These are phyloP conservation scores for cucumber (Cucumis sativus) DNA, from an alignment of 306 rosid genomes.

Conservation along the genomic window DNA sequence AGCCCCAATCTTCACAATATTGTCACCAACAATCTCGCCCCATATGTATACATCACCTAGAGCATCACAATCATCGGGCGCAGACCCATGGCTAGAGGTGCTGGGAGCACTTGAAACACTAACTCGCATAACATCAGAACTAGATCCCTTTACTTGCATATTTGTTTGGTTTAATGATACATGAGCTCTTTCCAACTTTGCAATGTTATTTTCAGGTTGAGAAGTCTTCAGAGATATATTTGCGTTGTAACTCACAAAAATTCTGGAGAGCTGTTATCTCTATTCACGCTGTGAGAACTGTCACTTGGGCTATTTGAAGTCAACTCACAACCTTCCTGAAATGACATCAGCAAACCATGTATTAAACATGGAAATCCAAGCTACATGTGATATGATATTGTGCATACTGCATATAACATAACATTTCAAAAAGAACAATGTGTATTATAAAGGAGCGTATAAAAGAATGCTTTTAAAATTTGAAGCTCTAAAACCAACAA, in stretches of 20 bases:
- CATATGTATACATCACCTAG: constrained; percentile 91
- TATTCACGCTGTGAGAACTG: constrained; percentile 56
- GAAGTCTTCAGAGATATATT: constrained; percentile 48
- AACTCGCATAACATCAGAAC: constrained; percentile 87
- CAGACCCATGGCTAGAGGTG: constrained; percentile 95
- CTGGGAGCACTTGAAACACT: constrained; percentile 99
- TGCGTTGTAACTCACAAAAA: constrained; percentile 35
- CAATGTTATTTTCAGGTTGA: constrained; percentile 31
- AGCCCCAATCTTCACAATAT: constrained; percentile 51
- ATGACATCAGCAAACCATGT: constrained; percentile 24
- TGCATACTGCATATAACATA: background rate
- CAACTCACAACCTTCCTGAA: constrained; percentile 78
- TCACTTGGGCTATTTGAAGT: constrained; percentile 71
- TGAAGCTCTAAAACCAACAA: background rate
- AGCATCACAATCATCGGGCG: constrained; percentile 92
- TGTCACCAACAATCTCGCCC: constrained; percentile 86
- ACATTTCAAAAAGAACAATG: background rate
- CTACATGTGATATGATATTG: background rate
- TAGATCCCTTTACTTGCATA: constrained; percentile 91
- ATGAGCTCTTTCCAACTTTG: constrained; percentile 61
- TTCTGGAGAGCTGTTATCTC: constrained; percentile 69
- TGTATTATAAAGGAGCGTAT: background rate
- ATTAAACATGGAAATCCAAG: constrained; percentile 10
- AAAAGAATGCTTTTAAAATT: background rate
- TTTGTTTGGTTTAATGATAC: constrained; percentile 55